Percentiles rank a stretch among this genome's conserved stretches.
phyloP scores from a whole-genome alignment of 352 stramenopile species.

The Paralagenidium karlingii region DNA sequence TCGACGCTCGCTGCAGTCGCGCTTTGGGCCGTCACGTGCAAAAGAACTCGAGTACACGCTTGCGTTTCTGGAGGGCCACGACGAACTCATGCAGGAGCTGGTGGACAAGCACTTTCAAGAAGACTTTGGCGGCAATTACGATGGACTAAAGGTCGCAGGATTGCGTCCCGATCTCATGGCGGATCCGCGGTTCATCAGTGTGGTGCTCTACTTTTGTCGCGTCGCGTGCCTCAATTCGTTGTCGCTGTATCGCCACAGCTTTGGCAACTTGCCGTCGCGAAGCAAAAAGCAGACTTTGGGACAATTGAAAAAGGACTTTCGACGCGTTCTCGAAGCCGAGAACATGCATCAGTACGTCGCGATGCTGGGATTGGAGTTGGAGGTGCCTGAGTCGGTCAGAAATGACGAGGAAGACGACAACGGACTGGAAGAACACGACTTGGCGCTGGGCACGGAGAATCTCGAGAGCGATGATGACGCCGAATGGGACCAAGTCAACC shows the following conservation, averaged over 20 bases:
- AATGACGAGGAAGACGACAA: conserved; percentile 9
- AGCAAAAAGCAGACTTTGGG: not conserved
- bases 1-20: conserved; percentile 47
- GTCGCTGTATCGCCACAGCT: conserved; percentile 46
- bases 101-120: conserved; percentile 13
- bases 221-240: conserved; percentile 74
- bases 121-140: conserved; percentile 11
- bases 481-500: conserved; percentile 79
- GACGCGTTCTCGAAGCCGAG: conserved; percentile 68
- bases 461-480: conserved; percentile 76
- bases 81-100: conserved; percentile 56
- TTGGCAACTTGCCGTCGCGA: conserved; percentile 19
- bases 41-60: conserved; percentile 60
- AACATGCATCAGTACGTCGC: conserved; percentile 53
- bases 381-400: conserved; percentile 1
- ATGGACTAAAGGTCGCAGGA: conserved; percentile 63
- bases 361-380: conserved; percentile 58
- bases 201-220: conserved; percentile 74
- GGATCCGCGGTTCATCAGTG: conserved; percentile 60
- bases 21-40: conserved; percentile 37
- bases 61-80: conserved; percentile 56
- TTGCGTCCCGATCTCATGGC: conserved; percentile 59
- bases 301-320: conserved; percentile 60
- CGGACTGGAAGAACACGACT: conserved; percentile 30
- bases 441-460: conserved; percentile 76